phyloP scores from a whole-genome alignment of 306 rosid species.

The Betula pendula region DNA sequence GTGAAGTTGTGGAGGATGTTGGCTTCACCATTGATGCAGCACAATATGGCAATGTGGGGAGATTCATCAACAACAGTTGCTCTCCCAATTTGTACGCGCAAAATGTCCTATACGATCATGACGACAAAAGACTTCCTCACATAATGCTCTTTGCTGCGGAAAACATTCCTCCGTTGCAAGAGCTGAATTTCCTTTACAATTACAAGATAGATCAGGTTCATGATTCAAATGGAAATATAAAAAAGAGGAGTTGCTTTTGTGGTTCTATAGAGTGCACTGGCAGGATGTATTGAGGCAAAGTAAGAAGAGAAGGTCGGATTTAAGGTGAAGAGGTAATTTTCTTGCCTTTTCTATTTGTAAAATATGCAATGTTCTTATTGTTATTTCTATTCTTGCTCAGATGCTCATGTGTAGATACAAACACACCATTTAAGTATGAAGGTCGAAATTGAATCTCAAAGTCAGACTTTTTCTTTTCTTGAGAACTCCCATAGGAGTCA shows the following conservation, averaged over 20 bases:
- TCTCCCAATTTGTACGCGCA: slow-evolving; percentile 97
- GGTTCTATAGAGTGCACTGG: slow-evolving; percentile 82
- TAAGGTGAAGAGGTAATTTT: background rate
- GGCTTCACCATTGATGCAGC: slow-evolving; percentile 89
- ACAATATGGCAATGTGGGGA: slow-evolving; percentile 75
- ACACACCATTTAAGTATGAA: too few species aligned
- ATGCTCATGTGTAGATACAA: too few species aligned
- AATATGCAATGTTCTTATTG: too few species aligned
- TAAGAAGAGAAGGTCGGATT: background rate
- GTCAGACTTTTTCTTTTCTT: too few species aligned
- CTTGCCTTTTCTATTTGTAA: too few species aligned
- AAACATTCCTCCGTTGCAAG: slow-evolving; percentile 92
- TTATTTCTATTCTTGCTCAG: too few species aligned
- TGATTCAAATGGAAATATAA: slow-evolving; percentile 74
- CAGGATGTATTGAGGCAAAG: slow-evolving; percentile 68
- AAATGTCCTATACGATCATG: slow-evolving; percentile 79
- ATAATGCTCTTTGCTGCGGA: slow-evolving; percentile 92
- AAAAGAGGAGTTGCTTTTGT: slow-evolving; percentile 76
- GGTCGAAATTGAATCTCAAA: too few species aligned
- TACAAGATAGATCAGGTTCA: slow-evolving; percentile 65
- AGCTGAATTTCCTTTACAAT: slow-evolving; percentile 79
- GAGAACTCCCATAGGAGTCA: too few species aligned
- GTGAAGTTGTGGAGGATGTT: slow-evolving; percentile 51
- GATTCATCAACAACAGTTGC: slow-evolving; percentile 91
- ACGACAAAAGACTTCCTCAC: slow-evolving; percentile 87